phyloP scores from a whole-genome alignment of 2,329 filamentous ascomycete genomes.

The Scorias spongiosa region DNA sequence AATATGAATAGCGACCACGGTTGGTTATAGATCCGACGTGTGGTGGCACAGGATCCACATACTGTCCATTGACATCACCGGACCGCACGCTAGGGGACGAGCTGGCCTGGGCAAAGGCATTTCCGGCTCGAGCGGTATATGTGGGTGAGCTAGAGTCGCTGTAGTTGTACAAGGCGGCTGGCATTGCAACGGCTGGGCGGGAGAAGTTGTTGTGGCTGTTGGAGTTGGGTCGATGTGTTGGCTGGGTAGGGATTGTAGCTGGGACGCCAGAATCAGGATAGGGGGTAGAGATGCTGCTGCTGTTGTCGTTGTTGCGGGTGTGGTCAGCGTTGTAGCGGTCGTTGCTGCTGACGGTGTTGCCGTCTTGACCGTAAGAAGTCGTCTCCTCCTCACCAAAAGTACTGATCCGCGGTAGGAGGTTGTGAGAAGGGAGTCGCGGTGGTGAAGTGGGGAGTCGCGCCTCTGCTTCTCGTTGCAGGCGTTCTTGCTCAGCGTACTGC shows the following conservation, averaged over 20 bases:
- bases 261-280: constrained; percentile 11
- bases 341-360: neutral
- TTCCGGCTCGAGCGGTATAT: constrained; percentile 1
- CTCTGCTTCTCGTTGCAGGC: neutral
- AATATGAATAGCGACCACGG: constrained; percentile 90
- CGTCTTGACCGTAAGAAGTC: neutral
- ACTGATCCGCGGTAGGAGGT: constrained; percentile 31
- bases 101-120: constrained; percentile 6
- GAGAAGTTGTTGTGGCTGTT: constrained; percentile 15
- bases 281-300: neutral
- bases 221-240: constrained; percentile 31
- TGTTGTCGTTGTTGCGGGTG: constrained; percentile 20
- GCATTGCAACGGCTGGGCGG: constrained; percentile 3
- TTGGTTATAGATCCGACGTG: constrained; percentile 76
- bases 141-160: neutral
- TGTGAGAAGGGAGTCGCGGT: constrained; percentile 42
- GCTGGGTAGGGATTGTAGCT: constrained; percentile 37
- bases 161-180: neutral
- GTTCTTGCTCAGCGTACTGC: constrained; percentile 7
- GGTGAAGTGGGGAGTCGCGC: constrained; percentile 23
- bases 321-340: constrained; percentile 30
- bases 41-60: constrained; percentile 36
- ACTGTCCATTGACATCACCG: constrained; percentile 59
- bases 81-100: constrained; percentile 15
- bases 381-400: neutral